Percentiles rank a stretch among this genome's conserved stretches.
Conservation (phyloP, 1,139 yeast genomes). For the Suzukiozyma palmioleophila region DNA sequence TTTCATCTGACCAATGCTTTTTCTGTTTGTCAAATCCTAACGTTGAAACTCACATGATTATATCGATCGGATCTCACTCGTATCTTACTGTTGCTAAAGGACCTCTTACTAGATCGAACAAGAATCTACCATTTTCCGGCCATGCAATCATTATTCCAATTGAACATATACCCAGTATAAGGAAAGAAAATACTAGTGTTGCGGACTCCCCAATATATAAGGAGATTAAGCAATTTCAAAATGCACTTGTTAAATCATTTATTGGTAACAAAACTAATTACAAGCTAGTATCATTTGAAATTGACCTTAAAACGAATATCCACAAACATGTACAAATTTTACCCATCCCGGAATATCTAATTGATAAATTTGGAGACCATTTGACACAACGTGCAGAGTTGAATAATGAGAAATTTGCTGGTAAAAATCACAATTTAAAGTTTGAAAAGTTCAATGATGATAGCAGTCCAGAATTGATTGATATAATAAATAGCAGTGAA, state of each 20-base stretch:
- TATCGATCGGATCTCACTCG: slow-evolving; percentile 62
- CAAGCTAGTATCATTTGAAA: slow-evolving; percentile 57
- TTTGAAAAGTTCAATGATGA: slow-evolving; percentile 31
- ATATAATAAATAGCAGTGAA: slow-evolving; percentile 31
- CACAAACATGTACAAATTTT: slow-evolving; percentile 65
- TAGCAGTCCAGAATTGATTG: slow-evolving; percentile 15
- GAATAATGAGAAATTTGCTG: slow-evolving; percentile 47
- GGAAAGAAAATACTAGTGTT: slow-evolving; percentile 13
- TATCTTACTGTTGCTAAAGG: slow-evolving; percentile 86
- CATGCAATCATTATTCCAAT: slow-evolving; percentile 85
- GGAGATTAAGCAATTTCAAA: slow-evolving; percentile 37
- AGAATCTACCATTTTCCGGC: slow-evolving; percentile 57
- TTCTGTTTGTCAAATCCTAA: slow-evolving; percentile 82
- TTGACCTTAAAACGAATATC: slow-evolving; percentile 51
- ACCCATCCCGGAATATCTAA: slow-evolving; percentile 47
- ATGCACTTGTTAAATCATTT: slow-evolving; percentile 45
- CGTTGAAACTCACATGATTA: slow-evolving; percentile 75
- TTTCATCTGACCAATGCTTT: slow-evolving; percentile 63
- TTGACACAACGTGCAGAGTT: slow-evolving; percentile 35
- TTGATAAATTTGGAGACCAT: slow-evolving; percentile 31
- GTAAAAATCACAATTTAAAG: slow-evolving; percentile 36
- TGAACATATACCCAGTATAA: slow-evolving; percentile 57
- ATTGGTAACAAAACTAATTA: slow-evolving; percentile 25
- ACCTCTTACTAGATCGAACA: slow-evolving; percentile 57
- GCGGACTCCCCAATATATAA: slow-evolving; percentile 15